Base-by-base conservation (phyloP, 2,329 filamentous ascomycete species). In the Clonostachys rosea region DNA sequence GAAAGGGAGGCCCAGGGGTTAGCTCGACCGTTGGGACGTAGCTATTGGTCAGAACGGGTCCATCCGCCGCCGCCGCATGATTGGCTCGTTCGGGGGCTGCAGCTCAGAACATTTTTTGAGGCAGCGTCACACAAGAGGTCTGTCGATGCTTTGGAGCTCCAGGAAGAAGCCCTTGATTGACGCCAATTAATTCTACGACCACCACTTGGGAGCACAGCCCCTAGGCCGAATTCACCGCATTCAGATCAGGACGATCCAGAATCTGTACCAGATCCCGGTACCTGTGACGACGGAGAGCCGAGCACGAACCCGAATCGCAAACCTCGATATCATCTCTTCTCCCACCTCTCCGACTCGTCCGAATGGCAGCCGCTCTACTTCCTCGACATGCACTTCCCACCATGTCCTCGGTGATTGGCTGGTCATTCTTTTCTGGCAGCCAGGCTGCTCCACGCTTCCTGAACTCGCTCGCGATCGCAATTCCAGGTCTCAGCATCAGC, bases 401-500 rank as follows among this genome's bases (percentile, higher is more conserved):
- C 42, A 60, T 69, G 45, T 62, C 69, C 49, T 61, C 66, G 20
- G 63, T 71, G 30, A 67, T 71, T 43, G 66, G 68, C 57, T 71
- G 71, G 50, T 61, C 70, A 7, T 66, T 67, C 2, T 52, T 76
- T 42, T 74, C 70, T 46, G 69, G 70, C 42, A 67, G 71, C 46
- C 71, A 73, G 51, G 62, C 74, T 47, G 66, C 71, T 35, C 59
- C 70, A 52, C 67, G 75, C 45, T 67, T 77, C 56, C 66, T 83
- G 49, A 74, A 75, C 49, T 76, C 74, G 54, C 64, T 83, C 34
- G 70, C 79, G 14, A 70, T 85, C 50, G 71, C 81, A 7, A 66
- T 86, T 37, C 82, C 87, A 20, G 72, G 78, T 37, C 73, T 89
- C 54, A 76, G 83, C 55, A 61, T 76, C 48, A 70, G 69, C 48